These are phyloP conservation scores for Jasminum sambac DNA, from an alignment of 257 asterid genomes.

Conservation along the genomic window DNA sequence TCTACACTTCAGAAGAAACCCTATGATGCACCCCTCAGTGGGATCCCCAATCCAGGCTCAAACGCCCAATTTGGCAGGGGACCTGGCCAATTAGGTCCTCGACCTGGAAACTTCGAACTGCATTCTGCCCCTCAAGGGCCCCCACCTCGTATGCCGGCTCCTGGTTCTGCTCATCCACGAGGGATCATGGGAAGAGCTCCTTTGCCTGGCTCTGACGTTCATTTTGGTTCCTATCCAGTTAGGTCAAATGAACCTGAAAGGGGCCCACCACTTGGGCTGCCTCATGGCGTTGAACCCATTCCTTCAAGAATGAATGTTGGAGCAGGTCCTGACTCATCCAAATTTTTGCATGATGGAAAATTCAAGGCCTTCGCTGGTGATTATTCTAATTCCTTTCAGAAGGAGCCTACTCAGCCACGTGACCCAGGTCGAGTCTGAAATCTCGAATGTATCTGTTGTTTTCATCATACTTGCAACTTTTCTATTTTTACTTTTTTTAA, in stretches of 20 bases:
- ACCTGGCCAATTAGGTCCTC: constrained; percentile 48
- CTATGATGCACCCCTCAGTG: constrained; percentile 24
- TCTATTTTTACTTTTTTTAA: neutral
- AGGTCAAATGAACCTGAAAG: constrained; percentile 47
- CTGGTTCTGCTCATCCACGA: constrained; percentile 39
- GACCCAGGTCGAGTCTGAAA: constrained; percentile 55
- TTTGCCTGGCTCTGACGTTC: constrained; percentile 45
- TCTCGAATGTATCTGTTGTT: neutral
- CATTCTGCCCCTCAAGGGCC: constrained; percentile 44
- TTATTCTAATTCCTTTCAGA: constrained; percentile 42
- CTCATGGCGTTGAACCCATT: constrained; percentile 40
- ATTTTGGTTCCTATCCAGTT: constrained; percentile 36
- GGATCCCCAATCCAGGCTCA: constrained; percentile 29
- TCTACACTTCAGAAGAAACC: constrained; percentile 27
- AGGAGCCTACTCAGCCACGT: constrained; percentile 39
- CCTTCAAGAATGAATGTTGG: constrained; percentile 41
- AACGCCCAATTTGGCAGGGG: constrained; percentile 39
- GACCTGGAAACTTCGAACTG: constrained; percentile 36
- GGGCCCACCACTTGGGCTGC: constrained; percentile 39
- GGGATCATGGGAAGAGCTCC: constrained; percentile 55
- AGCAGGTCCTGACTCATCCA: constrained; percentile 39
- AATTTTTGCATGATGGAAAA: constrained; percentile 50
- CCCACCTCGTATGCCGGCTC: constrained; percentile 20
- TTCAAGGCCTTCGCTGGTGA: constrained; percentile 44
- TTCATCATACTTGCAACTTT: constrained; percentile 1